These are phyloP conservation scores for Miscanthus lutarioriparius DNA, from an alignment of 176 grass and related monocot species.

Conservation along the genomic window DNA sequence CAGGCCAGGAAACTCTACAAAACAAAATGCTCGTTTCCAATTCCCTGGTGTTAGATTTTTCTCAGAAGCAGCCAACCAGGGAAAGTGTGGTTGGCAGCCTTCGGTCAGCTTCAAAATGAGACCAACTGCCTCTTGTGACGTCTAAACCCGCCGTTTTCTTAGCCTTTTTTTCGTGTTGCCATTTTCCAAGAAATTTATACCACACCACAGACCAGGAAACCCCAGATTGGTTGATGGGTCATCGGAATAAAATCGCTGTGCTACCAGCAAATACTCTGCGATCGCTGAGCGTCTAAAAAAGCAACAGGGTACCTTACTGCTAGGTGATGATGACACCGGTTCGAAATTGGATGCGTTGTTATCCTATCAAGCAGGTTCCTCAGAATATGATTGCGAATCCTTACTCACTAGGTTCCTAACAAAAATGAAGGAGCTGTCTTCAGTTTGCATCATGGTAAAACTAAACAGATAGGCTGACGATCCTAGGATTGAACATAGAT, in stretches of 20 bases:
- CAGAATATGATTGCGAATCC: conserved; percentile 31
- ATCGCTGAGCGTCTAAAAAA: conserved; percentile 19
- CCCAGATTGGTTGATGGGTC: conserved; percentile 22
- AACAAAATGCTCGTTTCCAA: conserved; percentile 5
- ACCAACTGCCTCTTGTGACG: conserved; percentile 24
- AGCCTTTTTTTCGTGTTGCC: not conserved
- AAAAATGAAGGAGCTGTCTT: not conserved
- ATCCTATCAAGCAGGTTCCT: conserved; percentile 5
- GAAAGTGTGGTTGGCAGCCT: conserved; percentile 44
- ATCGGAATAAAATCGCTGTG: conserved; percentile 15
- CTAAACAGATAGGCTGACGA: not conserved
- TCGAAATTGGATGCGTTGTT: conserved; percentile 16
- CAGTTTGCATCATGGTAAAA: not conserved
- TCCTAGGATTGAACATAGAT: not conserved
- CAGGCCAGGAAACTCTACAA: conserved; percentile 22
- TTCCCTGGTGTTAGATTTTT: conserved; percentile 36
- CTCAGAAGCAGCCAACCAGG: conserved; percentile 25
- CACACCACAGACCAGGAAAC: not conserved
- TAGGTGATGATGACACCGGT: conserved; percentile 1
- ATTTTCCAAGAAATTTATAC: conserved; percentile 25
- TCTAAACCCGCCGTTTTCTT: conserved; percentile 8
- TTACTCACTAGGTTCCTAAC: not conserved
- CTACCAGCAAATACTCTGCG: not conserved
- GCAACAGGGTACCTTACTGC: conserved; percentile 7
- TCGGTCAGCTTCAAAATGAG: conserved; percentile 48